Base-by-base conservation (phyloP, 345 rosid genomes). In the Turritis glabra region DNA sequence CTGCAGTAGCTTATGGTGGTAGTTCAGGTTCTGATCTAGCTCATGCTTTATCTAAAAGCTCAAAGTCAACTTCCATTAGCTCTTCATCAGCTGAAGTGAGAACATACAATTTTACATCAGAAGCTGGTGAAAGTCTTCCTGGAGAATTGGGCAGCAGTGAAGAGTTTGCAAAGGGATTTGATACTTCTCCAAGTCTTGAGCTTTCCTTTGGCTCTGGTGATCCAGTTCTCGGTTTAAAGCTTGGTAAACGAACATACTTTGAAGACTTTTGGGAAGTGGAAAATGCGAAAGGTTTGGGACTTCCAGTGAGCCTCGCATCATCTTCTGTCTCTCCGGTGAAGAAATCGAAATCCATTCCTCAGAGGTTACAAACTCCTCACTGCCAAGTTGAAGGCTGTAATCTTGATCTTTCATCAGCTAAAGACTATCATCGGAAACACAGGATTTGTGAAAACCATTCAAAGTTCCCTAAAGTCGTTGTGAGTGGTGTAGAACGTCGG, bases 381-480 rank as follows among this genome's bases (percentile, higher is more conserved):
- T 92, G 97, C 77, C 93, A 87, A 77, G 98, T 92, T 18, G 93
- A 89, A 77, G 97, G 91, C 67, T 92, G 98, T 80, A 82, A 87
- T 71, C 87, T 90, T 6, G 89, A 90, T 71, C 95, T 92, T 12
- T 88, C 92, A 26, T 83, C 88, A 14, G 91, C 97, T 53, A 92
- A 92, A 80, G 91, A 85, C 67, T 92, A 92, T 79, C 91, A 92
- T 67, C 80, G 90, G 35, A 92, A 89, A 75, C 96, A 92, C 70
- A 84, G 90, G 83, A 87, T 92, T 47, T 92, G 98, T 79, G 90
- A 84, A 79, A 83, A 54, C 63, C 98, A 92, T 86, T 92, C 96
- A 1, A 90, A 89, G 79, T 76, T 82, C 77, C 88, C 96, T 7
- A 86, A 82, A 82, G 98, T 91, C 48, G 75, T 80, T 71, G 93